A percentile compares a stretch with the other conserved stretches of the same genome.
Evolutionary conservation across 1,284 basidiomycete genomes (phyloP).

Genomic region (Laetiporus sulphureus): DNA sequence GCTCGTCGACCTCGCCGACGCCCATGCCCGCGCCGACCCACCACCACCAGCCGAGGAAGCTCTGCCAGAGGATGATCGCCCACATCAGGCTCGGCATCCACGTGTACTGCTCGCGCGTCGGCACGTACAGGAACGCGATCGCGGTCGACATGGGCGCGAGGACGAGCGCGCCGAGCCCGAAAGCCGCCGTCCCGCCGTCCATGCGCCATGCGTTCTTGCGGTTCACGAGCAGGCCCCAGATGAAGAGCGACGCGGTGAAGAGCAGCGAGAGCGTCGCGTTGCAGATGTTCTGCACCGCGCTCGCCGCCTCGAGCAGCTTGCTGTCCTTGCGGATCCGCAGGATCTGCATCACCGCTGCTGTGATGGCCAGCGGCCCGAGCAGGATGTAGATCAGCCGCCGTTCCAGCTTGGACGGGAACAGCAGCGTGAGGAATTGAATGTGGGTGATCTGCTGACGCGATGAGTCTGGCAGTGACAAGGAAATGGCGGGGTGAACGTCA

Average conservation of each 20-base stretch:
- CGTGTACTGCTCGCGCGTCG: conserved; percentile 70
- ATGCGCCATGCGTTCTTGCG: conserved; percentile 90
- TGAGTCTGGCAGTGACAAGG: background rate
- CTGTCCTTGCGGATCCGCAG: conserved; percentile 54
- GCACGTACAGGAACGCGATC: conserved; percentile 84
- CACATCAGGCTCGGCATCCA: conserved; percentile 86
- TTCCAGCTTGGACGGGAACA: conserved; percentile 94
- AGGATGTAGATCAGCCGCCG: conserved; percentile 82
- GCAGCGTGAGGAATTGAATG: conserved; percentile 94
- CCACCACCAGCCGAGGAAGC: conserved; percentile 93
- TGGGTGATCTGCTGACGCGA: conserved; percentile 76
- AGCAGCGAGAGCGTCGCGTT: conserved; percentile 92
- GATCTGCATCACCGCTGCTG: conserved; percentile 83
- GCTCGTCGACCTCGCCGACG: conserved; percentile 55
- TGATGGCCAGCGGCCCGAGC: conserved; percentile 85
- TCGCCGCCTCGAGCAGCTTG: conserved; percentile 54
- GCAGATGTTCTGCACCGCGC: conserved; percentile 88
- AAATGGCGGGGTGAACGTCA: conserved; percentile 24
- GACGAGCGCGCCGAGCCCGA: conserved; percentile 76
- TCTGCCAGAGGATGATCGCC: conserved; percentile 89
- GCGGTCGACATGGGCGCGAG: conserved; percentile 77
- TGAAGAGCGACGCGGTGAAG: conserved; percentile 83
- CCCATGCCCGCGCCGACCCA: conserved; percentile 91
- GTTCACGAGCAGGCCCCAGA: conserved; percentile 94
- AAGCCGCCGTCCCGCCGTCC: conserved; percentile 92